Conservation (phyloP, 192 early-diverging fungal species). For the Coemansia sp. region DNA sequence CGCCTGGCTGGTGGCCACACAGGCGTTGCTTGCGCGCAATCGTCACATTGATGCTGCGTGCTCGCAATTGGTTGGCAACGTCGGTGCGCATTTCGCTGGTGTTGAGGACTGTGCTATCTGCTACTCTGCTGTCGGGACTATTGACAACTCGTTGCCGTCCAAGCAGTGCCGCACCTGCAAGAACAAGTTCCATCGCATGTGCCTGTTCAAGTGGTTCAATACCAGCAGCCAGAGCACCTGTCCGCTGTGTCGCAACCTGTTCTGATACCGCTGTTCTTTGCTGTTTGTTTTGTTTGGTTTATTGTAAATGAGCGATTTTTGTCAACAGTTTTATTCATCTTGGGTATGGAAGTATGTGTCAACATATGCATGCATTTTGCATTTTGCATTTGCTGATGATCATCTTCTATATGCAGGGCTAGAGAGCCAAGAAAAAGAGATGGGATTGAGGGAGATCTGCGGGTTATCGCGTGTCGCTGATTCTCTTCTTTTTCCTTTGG, state of each 20-base stretch:
- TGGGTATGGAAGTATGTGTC: too few species aligned
- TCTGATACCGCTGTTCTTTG: slow-evolving; percentile 10
- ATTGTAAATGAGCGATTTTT: not conserved
- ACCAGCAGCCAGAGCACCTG: slow-evolving; percentile 71
- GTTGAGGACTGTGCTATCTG: slow-evolving; percentile 98
- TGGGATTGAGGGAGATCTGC: too few species aligned
- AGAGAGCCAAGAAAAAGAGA: too few species aligned
- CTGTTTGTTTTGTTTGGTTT: not conserved
- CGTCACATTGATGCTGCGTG: slow-evolving; percentile 79
- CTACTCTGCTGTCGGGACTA: slow-evolving; percentile 90
- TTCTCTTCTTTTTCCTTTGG: not conserved
- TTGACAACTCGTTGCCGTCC: slow-evolving; percentile 83
- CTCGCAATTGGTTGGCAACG: slow-evolving; percentile 78
- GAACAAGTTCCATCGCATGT: slow-evolving; percentile 91
- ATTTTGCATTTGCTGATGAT: not conserved
- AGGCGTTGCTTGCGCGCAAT: slow-evolving; percentile 69
- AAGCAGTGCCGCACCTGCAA: slow-evolving; percentile 94
- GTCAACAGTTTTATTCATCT: not conserved
- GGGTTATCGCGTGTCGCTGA: not conserved
- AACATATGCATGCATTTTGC: not conserved
- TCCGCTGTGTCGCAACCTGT: slow-evolving; percentile 66
- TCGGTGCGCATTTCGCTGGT: slow-evolving; percentile 92
- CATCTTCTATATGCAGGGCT: not conserved
- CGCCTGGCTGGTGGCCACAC: slow-evolving; percentile 52
- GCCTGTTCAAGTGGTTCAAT: slow-evolving; percentile 88